phyloP scores from a whole-genome alignment of 2,329 filamentous ascomycete species.

The Aspergillus costaricaensis region DNA sequence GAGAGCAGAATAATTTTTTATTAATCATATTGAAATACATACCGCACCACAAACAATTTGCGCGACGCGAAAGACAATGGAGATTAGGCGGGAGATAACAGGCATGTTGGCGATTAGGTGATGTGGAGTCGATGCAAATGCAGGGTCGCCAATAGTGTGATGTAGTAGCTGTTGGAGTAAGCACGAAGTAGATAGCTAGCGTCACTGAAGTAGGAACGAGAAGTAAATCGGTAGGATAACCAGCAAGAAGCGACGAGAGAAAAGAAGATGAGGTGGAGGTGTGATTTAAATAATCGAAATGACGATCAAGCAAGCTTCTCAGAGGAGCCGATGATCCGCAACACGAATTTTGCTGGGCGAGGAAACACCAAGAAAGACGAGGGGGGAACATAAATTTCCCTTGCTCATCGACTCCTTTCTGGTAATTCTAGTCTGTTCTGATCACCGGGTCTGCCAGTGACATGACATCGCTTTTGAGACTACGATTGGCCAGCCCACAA shows the following conservation, averaged over 20 bases:
- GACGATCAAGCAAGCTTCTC: neutral
- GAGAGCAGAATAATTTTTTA: neutral
- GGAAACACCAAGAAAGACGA: neutral
- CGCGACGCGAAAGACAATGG: conserved; percentile 60
- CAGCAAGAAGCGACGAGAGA: neutral
- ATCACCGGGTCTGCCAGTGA: neutral
- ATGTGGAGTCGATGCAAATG: conserved; percentile 5
- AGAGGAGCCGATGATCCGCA: neutral
- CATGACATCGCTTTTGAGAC: conserved; percentile 19
- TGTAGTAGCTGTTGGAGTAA: neutral
- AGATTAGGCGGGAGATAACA: conserved; percentile 56
- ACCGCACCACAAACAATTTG: conserved; percentile 72
- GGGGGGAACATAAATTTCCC: neutral
- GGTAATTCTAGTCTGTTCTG: neutral
- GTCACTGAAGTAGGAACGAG: neutral
- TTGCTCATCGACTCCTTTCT: neutral
- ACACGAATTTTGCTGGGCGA: neutral
- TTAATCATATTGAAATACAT: conserved; percentile 24
- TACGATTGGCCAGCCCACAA: conserved; percentile 2
- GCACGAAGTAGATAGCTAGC: neutral
- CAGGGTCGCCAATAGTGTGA: neutral
- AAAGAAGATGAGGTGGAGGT: neutral
- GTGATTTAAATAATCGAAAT: conserved; percentile 11
- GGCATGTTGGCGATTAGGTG: conserved; percentile 41
- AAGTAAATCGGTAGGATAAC: conserved; percentile 1